Base-by-base conservation (phyloP, 2,329 filamentous ascomycete species). In the Raffaelea ambrosiae region DNA sequence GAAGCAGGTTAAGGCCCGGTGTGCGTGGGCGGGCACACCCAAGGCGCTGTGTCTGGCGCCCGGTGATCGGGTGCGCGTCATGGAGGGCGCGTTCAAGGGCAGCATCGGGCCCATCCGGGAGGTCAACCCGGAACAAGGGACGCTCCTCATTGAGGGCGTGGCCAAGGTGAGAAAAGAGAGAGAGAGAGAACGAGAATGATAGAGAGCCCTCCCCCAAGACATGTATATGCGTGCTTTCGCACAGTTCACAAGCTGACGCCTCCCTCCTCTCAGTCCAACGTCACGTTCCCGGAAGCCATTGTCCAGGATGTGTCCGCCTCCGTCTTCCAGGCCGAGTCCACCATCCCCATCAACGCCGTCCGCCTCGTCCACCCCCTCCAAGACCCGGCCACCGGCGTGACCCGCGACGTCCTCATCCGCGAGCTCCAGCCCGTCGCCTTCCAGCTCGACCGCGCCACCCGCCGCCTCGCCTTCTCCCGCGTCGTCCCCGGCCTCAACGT, bases 21-120 rank as follows among this genome's bases (percentile, higher is more conserved):
- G 68, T 52, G 70, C 65, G 26, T 81, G 77, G 77, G 73, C 74
- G n/a, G 75, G 77, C 40, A 73, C 72, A 33, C 55, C 65, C 29
- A 69, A 70, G 55, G 74, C 74, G 63, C 70, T 86, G 52, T 84
- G 81, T 55, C 69, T 90, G 50, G 76, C 73, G 21, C 60, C 67
- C 4, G 81, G 83, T 7, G 93, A 97, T 66, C 78, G 93, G 51
- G 89, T 96, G 29, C 86, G 91, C 46, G 69, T 97, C 50, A 68
- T 88, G 47, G 79, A 84, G 51, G 90, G 91, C 9, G 76, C 75
- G 33, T 86, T 93, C 59, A 85, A 83, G 69, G 89, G 89, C 58
- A 87, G 84, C 69, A 93, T 98, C 65, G 86, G 87, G 44, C 69
- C 70, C n/a, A 78, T 97, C 40, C 64, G 63, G 51, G 63, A 69